phyloP scores from a whole-genome alignment of 2,329 filamentous ascomycete genomes.

The Grosmannia huntii region DNA sequence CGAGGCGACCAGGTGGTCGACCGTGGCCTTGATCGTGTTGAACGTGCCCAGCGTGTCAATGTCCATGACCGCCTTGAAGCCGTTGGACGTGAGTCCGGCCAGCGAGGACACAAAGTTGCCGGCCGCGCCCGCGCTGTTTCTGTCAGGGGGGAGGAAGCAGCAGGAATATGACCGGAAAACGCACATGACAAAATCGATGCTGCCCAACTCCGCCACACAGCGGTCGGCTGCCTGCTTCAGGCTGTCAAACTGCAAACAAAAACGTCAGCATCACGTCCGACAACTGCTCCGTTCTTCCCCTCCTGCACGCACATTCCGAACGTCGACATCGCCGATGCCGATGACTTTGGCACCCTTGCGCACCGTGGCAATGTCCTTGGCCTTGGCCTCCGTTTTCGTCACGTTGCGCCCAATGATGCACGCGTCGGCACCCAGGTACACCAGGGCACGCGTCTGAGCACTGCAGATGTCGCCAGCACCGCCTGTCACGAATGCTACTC shows the following conservation, averaged over 20 bases:
- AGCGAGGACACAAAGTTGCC: constrained; percentile 92
- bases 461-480: constrained; percentile 90
- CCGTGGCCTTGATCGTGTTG: constrained; percentile 85
- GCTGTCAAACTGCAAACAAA: constrained; percentile 36
- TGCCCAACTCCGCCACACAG: constrained; percentile 71
- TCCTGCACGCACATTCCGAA: constrained; percentile 47
- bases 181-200: constrained; percentile 87
- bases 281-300: background rate
- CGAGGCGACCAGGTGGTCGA: constrained; percentile 71
- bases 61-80: constrained; percentile 90
- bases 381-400: constrained; percentile 72
- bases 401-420: constrained; percentile 87
- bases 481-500: constrained; percentile 90
- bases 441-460: constrained; percentile 81
- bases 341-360: constrained; percentile 72
- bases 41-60: constrained; percentile 91
- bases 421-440: constrained; percentile 82
- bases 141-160: background rate
- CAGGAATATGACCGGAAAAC: constrained; percentile 14
- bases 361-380: constrained; percentile 69
- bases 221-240: constrained; percentile 63
- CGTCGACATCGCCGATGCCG: constrained; percentile 69
- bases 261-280: background rate
- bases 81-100: constrained; percentile 68
- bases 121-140: constrained; percentile 68